phyloP scores from a whole-genome alignment of 495 filamentous ascomycete genomes.

The Penicillium egyptiacum region DNA sequence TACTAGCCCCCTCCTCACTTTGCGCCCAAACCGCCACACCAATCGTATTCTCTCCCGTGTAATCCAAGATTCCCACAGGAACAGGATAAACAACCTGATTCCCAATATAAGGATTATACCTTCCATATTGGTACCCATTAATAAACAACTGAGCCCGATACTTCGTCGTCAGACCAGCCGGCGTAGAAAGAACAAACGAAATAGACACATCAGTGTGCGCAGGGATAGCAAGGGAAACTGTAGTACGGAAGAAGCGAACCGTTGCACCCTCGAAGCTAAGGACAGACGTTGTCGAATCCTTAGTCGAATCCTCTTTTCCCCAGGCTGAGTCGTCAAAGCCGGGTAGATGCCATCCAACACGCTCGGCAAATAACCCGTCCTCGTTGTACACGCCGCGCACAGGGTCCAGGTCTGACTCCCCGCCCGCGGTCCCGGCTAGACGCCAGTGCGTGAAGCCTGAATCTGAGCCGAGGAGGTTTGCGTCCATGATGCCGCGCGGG shows the following conservation, averaged over 20 bases:
- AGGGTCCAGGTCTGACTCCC: slow-evolving; percentile 65
- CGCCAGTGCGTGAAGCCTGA: slow-evolving; percentile 62
- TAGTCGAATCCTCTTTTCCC: slow-evolving; percentile 19
- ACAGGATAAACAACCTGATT: slow-evolving; percentile 53
- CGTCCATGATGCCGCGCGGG: slow-evolving; percentile 67
- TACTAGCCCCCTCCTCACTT: slow-evolving; percentile 41
- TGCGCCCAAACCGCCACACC: slow-evolving; percentile 50
- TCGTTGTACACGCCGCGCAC: slow-evolving; percentile 73
- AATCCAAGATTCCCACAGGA: slow-evolving; percentile 50
- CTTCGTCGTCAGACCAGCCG: slow-evolving; percentile 16
- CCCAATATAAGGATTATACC: slow-evolving; percentile 50
- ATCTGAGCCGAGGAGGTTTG: slow-evolving; percentile 42
- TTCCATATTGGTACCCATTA: slow-evolving; percentile 54
- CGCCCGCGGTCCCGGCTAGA: slow-evolving; percentile 70
- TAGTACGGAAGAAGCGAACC: slow-evolving; percentile 62
- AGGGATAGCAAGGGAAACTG: slow-evolving; percentile 53
- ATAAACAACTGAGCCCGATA: slow-evolving; percentile 46
- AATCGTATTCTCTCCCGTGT: slow-evolving; percentile 46
- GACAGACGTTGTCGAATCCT: slow-evolving; percentile 26
- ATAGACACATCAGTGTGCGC: slow-evolving; percentile 46
- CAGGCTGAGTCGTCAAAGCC: slow-evolving; percentile 52
- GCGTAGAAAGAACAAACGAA: slow-evolving; percentile 38
- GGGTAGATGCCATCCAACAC: slow-evolving; percentile 66
- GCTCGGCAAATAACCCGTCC: slow-evolving; percentile 66
- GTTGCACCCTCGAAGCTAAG: slow-evolving; percentile 44